Evolutionary conservation across 2,329 filamentous ascomycete genomes (phyloP).

Genomic region (Epicoccum sorghinum): DNA sequence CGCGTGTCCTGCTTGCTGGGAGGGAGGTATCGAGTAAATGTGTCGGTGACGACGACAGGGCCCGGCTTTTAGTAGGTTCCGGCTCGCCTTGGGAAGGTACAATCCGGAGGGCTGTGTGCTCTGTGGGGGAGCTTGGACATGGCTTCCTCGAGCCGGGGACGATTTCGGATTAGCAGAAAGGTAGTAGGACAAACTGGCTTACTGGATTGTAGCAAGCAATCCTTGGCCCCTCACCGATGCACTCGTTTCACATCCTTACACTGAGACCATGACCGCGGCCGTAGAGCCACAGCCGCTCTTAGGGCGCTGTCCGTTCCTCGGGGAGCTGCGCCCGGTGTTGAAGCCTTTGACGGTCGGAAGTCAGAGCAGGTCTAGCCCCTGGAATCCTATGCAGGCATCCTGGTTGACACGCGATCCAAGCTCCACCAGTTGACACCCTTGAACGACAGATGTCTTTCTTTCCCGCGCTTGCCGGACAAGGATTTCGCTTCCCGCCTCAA

Average conservation of each 20-base stretch:
- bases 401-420: conserved; percentile 38
- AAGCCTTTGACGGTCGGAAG: conserved; percentile 34
- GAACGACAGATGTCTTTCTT: conserved; percentile 27
- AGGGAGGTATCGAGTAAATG: conserved; percentile 6
- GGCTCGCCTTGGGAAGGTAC: conserved; percentile 9
- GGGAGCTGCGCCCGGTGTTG: conserved; percentile 38
- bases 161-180: conserved; percentile 26
- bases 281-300: conserved; percentile 32
- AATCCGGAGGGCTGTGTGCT: conserved; percentile 34
- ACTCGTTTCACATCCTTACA: conserved; percentile 34
- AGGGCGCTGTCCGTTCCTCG: conserved; percentile 31
- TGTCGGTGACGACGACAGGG: conserved; percentile 18
- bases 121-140: conserved; percentile 31
- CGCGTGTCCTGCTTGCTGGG: neutral
- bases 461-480: conserved; percentile 36
- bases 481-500: conserved; percentile 18
- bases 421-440: conserved; percentile 27
- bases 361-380: conserved; percentile 33
- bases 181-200: conserved; percentile 39
- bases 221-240: conserved; percentile 39
- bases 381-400: conserved; percentile 31
- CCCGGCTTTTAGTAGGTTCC: conserved; percentile 29
- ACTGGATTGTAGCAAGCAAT: conserved; percentile 31
- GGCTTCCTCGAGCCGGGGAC: conserved; percentile 24
- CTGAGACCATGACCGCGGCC: conserved; percentile 25